These are phyloP conservation scores for Zalaria sp. DNA, from an alignment of 2,329 filamentous ascomycete genomes.

Conservation along the genomic window DNA sequence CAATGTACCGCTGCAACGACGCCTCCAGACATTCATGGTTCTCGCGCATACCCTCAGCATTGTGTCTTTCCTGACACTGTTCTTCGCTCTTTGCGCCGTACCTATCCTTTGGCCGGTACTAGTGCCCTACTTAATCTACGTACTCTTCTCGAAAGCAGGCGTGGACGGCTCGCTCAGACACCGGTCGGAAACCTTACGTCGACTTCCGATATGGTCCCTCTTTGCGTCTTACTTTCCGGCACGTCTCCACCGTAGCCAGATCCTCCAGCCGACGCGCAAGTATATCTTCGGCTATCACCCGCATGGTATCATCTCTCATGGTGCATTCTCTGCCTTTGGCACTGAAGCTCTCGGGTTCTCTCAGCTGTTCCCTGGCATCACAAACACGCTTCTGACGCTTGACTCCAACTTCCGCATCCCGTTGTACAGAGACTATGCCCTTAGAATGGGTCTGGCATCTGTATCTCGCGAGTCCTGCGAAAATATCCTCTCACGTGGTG, in stretches of 20 bases:
- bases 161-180: constrained; percentile 61
- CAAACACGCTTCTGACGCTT: constrained; percentile 84
- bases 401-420: constrained; percentile 92
- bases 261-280: constrained; percentile 67
- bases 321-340: constrained; percentile 82
- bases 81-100: constrained; percentile 84
- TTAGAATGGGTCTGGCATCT: constrained; percentile 73
- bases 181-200: constrained; percentile 62
- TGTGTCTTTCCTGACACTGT: constrained; percentile 48
- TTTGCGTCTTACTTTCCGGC: constrained; percentile 95
- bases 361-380: constrained; percentile 84
- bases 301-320: constrained; percentile 92
- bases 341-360: constrained; percentile 83
- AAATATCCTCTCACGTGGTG: constrained; percentile 71
- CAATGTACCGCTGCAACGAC: constrained; percentile 42
- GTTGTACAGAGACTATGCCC: constrained; percentile 86
- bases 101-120: constrained; percentile 79
- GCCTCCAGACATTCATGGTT: constrained; percentile 35
- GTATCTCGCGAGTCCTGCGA: constrained; percentile 88
- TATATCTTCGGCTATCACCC: constrained; percentile 98
- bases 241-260: constrained; percentile 68
- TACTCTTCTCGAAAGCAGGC: constrained; percentile 64
- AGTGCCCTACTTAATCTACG: constrained; percentile 67
- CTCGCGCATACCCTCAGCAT: constrained; percentile 36
- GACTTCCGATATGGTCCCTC: constrained; percentile 65